A percentile compares a stretch with the other conserved stretches of the same genome.
These are phyloP conservation scores for Naematelia aurantialba DNA, from an alignment of 768 basidiomycete species.

Conservation along the genomic window DNA sequence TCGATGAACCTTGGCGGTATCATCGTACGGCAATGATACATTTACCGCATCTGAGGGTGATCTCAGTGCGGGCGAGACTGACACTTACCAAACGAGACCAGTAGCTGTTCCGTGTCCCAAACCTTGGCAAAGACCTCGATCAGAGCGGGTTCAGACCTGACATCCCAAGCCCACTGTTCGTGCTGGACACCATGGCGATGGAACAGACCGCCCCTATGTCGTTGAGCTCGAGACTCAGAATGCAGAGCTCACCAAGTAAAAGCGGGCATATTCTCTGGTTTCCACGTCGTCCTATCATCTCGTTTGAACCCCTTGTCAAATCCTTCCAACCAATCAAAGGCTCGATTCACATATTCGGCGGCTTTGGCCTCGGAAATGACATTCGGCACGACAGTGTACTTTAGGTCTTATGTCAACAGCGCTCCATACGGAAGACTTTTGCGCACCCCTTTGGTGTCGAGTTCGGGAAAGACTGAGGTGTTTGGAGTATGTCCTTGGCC, in stretches of 20 bases:
- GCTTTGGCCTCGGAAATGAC: slow-evolving; percentile 37
- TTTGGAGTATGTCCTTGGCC: slow-evolving; percentile 12
- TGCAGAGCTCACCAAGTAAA: slow-evolving; percentile 31
- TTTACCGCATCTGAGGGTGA: slow-evolving; percentile 19
- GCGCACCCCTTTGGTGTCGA: slow-evolving; percentile 30
- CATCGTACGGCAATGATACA: slow-evolving; percentile 17
- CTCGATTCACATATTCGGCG: slow-evolving; percentile 30
- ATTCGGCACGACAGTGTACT: slow-evolving; percentile 35
- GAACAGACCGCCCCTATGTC: slow-evolving; percentile 24
- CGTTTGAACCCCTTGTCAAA: slow-evolving; percentile 49
- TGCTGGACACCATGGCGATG: slow-evolving; percentile 37
- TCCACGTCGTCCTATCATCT: slow-evolving; percentile 48
- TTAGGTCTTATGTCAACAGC: neutral
- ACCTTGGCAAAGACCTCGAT: slow-evolving; percentile 46
- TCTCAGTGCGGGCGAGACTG: neutral
- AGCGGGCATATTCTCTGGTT: slow-evolving; percentile 40
- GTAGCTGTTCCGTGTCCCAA: slow-evolving; percentile 45
- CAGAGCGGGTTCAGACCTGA: slow-evolving; percentile 39
- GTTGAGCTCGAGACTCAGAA: neutral
- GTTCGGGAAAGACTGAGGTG: slow-evolving; percentile 20
- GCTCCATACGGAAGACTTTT: neutral
- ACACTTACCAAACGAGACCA: slow-evolving; percentile 40
- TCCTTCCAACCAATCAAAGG: slow-evolving; percentile 47
- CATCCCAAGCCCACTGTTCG: slow-evolving; percentile 47
- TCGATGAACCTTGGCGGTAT: slow-evolving; percentile 3